Conservation (phyloP, 148 eudicot species). For the Drosera capensis region DNA sequence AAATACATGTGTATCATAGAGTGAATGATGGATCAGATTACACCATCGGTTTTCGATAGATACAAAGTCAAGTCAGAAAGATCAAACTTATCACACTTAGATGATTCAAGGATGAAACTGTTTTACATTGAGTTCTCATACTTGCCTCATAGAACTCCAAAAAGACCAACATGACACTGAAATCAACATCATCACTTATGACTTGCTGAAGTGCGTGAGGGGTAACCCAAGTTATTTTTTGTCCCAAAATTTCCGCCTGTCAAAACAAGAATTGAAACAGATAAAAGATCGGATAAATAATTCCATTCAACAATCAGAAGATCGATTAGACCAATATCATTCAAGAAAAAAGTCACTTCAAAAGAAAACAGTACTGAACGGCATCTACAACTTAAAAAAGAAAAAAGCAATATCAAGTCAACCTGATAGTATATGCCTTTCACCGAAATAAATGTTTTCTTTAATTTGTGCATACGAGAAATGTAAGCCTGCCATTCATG, state of each 20-base stretch:
- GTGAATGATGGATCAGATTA: too few relatives aligned
- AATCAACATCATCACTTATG: constrained; percentile 75
- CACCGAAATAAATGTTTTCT: constrained; percentile 81
- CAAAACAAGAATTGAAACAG: constrained; percentile 5
- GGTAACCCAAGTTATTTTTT: constrained; percentile 83
- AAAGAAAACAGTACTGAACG: too few relatives aligned
- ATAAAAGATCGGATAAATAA: too few relatives aligned
- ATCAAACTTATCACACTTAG: too few relatives aligned
- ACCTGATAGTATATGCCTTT: constrained; percentile 98
- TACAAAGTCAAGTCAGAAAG: too few relatives aligned
- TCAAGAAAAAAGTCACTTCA: too few relatives aligned
- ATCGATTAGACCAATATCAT: too few relatives aligned
- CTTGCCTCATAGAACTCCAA: constrained; percentile 83
- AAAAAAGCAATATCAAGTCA: not conserved
- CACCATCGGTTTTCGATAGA: too few relatives aligned
- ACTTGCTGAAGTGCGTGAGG: constrained; percentile 97
- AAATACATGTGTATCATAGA: too few relatives aligned
- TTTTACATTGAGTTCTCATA: too few relatives aligned
- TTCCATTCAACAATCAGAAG: too few relatives aligned
- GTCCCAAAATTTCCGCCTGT: constrained; percentile 85
- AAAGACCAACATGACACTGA: constrained; percentile 64
- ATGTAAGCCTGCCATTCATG: constrained; percentile 95
- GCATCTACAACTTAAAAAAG: not conserved
- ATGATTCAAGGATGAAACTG: too few relatives aligned
- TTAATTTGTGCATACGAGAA: constrained; percentile 71